phyloP scores from a whole-genome alignment of 2,329 filamentous ascomycete genomes.

The Chalaropsis ovoidea region DNA sequence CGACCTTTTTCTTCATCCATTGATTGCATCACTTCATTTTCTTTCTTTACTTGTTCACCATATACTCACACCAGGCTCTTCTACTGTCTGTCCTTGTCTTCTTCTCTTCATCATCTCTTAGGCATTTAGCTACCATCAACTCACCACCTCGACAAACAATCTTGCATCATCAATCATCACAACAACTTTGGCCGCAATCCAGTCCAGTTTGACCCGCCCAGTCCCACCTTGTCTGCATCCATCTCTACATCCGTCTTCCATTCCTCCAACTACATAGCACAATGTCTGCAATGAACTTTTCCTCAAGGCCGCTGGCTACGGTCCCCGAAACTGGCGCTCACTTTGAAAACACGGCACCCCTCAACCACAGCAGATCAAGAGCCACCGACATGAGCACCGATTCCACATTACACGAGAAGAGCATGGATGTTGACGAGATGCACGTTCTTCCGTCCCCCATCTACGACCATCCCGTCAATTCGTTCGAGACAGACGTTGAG shows the following conservation, averaged over 20 bases:
- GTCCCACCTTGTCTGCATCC: neutral
- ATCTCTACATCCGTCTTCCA: neutral
- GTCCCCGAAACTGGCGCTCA: conserved; percentile 13
- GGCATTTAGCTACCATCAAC: neutral
- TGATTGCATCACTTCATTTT: neutral
- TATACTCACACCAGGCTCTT: no score
- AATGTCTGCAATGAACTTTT: conserved; percentile 14
- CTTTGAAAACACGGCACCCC: conserved; percentile 13
- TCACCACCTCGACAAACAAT: neutral
- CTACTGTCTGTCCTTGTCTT: neutral
- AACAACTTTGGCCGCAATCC: neutral
- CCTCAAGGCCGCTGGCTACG: conserved; percentile 17
- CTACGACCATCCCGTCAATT: conserved; percentile 35
- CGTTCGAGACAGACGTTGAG: conserved; percentile 51
- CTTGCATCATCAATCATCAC: neutral
- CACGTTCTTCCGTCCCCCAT: conserved; percentile 39
- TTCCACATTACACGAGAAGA: conserved; percentile 27
- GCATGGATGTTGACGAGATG: conserved; percentile 33
- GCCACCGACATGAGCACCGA: conserved; percentile 25
- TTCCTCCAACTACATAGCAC: neutral
- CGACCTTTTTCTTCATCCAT: neutral
- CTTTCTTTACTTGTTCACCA: neutral
- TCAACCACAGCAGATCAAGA: conserved; percentile 19
- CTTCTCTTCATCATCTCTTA: neutral
- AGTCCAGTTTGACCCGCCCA: neutral